Base-by-base conservation (phyloP, 106 monocot species). In the Dioscorea dumetorum region DNA sequence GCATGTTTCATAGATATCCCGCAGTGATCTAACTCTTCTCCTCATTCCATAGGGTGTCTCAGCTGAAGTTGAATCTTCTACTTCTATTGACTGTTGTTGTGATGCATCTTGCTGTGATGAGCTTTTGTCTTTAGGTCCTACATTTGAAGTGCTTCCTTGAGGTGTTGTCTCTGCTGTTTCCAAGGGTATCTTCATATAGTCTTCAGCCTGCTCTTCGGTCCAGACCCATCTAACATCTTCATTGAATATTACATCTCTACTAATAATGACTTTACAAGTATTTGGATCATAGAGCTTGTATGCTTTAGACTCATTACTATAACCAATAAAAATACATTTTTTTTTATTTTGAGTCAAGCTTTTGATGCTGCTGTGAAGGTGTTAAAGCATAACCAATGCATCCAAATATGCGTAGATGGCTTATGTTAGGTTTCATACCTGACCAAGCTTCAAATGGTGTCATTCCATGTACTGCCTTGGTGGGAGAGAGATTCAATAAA, bases 161-260 rank as follows among this genome's bases (percentile, higher is more conserved):
- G 9, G 8, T 20, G 23, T 21, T 18, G 31, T n/a, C 21, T n/a
- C n/a, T n/a, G n/a, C n/a, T n/a, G n/a, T n/a, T n/a, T n/a, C n/a
- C n/a, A n/a, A n/a, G n/a, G n/a, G n/a, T n/a, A n/a, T n/a, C n/a
- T n/a, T n/a, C n/a, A n/a, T n/a, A n/a, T n/a, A n/a, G n/a, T n/a
- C n/a, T n/a, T n/a, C n/a, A n/a, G n/a, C n/a, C n/a, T n/a, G n/a
- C n/a, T n/a, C n/a, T n/a, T n/a, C n/a, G n/a, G n/a, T 20, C 35
- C 68, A 76, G 14, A 69, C 31, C 54, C 53, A 76, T 10, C 14
- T 18, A 2, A 4, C 35, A 9, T 4, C 14, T 48, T 69, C 69
- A 20, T 76, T 52, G 54, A 69, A 54, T 0, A 62, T 19, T 8
- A 76, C 61, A 19, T 76, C 51, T 12, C 68, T 52, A 33, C 61